Evolutionary conservation across 2,329 filamentous ascomycete species (phyloP), one percentile per base, ranked within the genome.

Genomic region (Colletotrichum salicis): DNA sequence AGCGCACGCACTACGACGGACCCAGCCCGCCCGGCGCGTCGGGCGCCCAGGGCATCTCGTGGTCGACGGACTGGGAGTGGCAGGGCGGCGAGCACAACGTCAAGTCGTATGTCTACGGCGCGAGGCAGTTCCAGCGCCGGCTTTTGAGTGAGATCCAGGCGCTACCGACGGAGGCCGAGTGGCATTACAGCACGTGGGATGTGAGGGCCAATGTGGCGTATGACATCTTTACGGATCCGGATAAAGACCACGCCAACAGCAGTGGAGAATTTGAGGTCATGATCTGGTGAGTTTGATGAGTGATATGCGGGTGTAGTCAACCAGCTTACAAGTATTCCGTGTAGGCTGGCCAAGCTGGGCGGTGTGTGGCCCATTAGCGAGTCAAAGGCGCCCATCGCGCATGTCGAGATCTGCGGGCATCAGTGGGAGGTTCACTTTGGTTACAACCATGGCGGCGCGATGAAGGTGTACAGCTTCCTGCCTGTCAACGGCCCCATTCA

Each of bases 191-290:
- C 35, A 86, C 84, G 71, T 82, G 79, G 62, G 77, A 81, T 66
- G 78, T 90, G 60, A 81, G 88, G 41, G 88, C 88, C 64, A 85
- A 92, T 76, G 89, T 92, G 19, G 84, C 89, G 15, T 92, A 90
- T 76, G 89, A 91, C 77, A 79, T 91, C 62, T 92, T 92, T 81
- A 89, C 89, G 19, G 82, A 82, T 8, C 77, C 79, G 33, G 83
- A 86, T 54, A 74, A 74, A 22, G 71, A 77, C 31, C 78, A 78
- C 57, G 70, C 64, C 51, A 79, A 76, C 64, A 77, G 70, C 52
- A 82, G 82, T 22, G 83, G 87, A 1, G 80, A 80, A 35, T 91
- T 89, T 76, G 90, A 92, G 80, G 83, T 92, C 75, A 92, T 92
- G 90, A 85, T 92, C 74, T 92, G 90, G 90, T 78, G 66, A 35